These are phyloP conservation scores for Termitomyces sp. DNA, from an alignment of 1,284 basidiomycete species.

Conservation along the genomic window DNA sequence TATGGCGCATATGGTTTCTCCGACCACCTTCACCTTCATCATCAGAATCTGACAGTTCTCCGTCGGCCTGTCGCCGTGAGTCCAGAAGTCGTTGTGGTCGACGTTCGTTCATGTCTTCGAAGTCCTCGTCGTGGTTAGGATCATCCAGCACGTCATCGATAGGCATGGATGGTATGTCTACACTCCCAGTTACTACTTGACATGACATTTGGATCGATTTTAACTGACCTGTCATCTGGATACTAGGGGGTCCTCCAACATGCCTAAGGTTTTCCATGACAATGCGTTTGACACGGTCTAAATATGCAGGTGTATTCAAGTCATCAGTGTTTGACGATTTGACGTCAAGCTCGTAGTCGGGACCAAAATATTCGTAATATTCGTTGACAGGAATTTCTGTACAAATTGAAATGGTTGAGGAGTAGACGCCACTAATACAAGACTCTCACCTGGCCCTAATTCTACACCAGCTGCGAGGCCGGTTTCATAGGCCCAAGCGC, in stretches of 20 bases:
- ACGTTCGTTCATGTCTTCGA: constrained; percentile 70
- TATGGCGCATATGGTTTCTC: constrained; percentile 57
- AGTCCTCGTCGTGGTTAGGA: constrained; percentile 75
- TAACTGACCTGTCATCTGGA: constrained; percentile 77
- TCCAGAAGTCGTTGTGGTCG: constrained; percentile 72
- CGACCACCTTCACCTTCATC: constrained; percentile 83
- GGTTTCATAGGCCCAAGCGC: constrained; percentile 98
- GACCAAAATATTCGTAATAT: constrained; percentile 99
- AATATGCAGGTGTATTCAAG: constrained; percentile 88
- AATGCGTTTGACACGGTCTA: constrained; percentile 89
- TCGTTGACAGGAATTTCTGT: constrained; percentile 94
- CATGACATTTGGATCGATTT: neutral
- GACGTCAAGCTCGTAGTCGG: constrained; percentile 97
- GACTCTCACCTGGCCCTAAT: constrained; percentile 65
- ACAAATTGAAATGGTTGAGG: neutral
- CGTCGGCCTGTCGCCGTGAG: constrained; percentile 67
- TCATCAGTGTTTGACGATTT: constrained; percentile 95
- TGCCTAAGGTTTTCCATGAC: constrained; percentile 89
- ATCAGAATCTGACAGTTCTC: constrained; percentile 80
- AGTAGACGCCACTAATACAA: neutral
- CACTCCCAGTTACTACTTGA: constrained; percentile 3
- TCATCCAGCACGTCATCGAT: constrained; percentile 80
- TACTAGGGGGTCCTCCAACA: constrained; percentile 82
- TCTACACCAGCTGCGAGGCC: constrained; percentile 95
- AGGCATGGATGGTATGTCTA: constrained; percentile 74